Evolutionary conservation across 2,329 filamentous ascomycete species (phyloP).

Genomic region (Stachybotrys echinatus): DNA sequence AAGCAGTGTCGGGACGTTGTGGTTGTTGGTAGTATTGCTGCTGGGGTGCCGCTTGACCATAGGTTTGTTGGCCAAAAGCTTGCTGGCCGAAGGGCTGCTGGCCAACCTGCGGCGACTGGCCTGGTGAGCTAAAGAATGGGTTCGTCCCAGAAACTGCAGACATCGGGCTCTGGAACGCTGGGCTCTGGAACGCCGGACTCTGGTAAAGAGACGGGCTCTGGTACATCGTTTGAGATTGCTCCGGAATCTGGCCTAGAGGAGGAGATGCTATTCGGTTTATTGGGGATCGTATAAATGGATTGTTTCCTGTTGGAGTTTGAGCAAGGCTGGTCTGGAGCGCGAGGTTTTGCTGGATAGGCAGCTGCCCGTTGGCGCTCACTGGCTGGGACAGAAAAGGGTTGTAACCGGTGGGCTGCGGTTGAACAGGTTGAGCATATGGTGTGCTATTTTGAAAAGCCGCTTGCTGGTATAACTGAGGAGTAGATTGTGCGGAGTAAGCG

Average conservation of each 20-base stretch:
- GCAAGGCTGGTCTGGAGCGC: slow-evolving; percentile 33
- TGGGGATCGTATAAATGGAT: slow-evolving; percentile 45
- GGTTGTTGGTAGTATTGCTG: slow-evolving; percentile 32
- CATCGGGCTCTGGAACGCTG: slow-evolving; percentile 12
- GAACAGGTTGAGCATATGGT: slow-evolving; percentile 33
- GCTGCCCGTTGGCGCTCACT: slow-evolving; percentile 12
- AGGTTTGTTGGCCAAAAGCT: slow-evolving; percentile 5
- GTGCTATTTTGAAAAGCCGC: slow-evolving; percentile 36
- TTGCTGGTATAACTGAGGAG: slow-evolving; percentile 32
- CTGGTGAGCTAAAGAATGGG: slow-evolving; percentile 28
- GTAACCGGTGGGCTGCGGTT: slow-evolving; percentile 35
- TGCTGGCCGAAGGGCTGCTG: slow-evolving; percentile 20
- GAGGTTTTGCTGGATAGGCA: slow-evolving; percentile 25
- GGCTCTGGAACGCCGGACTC: slow-evolving; percentile 27
- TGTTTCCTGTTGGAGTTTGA: slow-evolving; percentile 26
- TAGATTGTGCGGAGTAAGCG: slow-evolving; percentile 28
- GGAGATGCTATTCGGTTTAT: slow-evolving; percentile 43
- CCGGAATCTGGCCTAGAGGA: slow-evolving; percentile 45
- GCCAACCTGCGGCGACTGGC: slow-evolving; percentile 17
- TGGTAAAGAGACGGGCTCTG: slow-evolving; percentile 23
- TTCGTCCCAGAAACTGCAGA: slow-evolving; percentile 22
- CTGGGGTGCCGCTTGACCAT: slow-evolving; percentile 10
- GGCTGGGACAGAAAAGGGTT: slow-evolving; percentile 47
- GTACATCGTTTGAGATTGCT: slow-evolving; percentile 42
- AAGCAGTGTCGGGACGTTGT: slow-evolving; percentile 60